Conservation (phyloP, 192 early-diverging fungal species). For the Podila epigama region DNA sequence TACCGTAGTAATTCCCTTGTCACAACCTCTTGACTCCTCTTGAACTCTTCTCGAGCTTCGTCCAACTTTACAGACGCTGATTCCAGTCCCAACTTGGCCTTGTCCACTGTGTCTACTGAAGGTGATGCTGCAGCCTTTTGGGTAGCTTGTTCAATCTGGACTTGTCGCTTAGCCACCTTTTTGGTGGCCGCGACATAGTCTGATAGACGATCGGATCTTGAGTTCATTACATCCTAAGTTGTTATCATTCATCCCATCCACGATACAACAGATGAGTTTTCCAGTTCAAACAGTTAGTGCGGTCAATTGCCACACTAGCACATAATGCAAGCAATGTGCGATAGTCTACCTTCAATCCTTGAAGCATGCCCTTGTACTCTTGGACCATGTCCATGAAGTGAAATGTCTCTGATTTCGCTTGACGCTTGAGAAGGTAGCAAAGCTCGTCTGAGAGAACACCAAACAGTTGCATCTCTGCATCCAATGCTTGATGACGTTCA, state of each 20-base stretch:
- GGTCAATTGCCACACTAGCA: background rate
- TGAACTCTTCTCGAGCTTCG: conserved; percentile 31
- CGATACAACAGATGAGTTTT: background rate
- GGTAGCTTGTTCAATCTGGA: conserved; percentile 41
- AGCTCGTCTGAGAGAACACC: conserved; percentile 58
- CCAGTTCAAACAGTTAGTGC: background rate
- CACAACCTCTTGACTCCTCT: conserved; percentile 47
- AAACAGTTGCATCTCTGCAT: conserved; percentile 59
- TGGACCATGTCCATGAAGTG: conserved; percentile 56
- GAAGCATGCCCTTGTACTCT: conserved; percentile 56
- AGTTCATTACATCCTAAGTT: conserved; percentile 54
- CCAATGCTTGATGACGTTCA: conserved; percentile 53
- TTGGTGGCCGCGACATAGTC: conserved; percentile 58
- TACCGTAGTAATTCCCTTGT: conserved; percentile 54
- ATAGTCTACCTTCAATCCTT: conserved; percentile 52
- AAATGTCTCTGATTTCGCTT: conserved; percentile 55
- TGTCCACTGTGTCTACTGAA: conserved; percentile 11
- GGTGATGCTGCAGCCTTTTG: conserved; percentile 23
- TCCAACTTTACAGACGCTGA: conserved; percentile 30
- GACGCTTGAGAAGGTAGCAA: conserved; percentile 51
- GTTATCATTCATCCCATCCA: background rate
- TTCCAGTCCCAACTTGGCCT: conserved; percentile 26
- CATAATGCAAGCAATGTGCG: background rate
- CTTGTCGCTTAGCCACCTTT: conserved; percentile 47
- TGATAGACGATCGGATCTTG: conserved; percentile 53